Conservation (phyloP, 495 filamentous ascomycete genomes). For the Aspergillus egyptiacus region DNA sequence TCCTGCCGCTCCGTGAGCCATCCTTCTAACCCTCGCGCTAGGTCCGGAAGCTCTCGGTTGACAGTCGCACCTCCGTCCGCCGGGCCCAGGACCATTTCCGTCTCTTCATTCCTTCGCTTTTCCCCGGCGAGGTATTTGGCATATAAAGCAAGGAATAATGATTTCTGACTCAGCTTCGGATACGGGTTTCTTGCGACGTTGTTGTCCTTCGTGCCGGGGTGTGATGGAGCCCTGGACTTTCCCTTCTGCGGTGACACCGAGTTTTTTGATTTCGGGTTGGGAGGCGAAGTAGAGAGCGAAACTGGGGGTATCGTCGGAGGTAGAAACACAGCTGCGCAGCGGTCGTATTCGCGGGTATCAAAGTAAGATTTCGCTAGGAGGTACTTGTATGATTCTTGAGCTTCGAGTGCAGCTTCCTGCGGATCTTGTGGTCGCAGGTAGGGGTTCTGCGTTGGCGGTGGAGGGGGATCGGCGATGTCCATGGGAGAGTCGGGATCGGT, state of each 20-base stretch:
- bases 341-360: conserved; percentile 91
- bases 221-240: conserved; percentile 47
- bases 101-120: conserved; percentile 92
- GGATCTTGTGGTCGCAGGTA: conserved; percentile 49
- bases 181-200: conserved; percentile 32
- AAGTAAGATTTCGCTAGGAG: conserved; percentile 93
- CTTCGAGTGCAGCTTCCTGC: conserved; percentile 70
- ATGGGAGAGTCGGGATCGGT: conserved; percentile 55
- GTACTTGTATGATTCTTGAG: conserved; percentile 72
- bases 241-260: conserved; percentile 43
- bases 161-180: conserved; percentile 71
- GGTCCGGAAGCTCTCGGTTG: conserved; percentile 73
- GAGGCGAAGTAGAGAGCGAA: conserved; percentile 45
- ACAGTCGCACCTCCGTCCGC: conserved; percentile 74
- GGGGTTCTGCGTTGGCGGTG: conserved; percentile 43
- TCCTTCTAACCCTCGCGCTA: conserved; percentile 67
- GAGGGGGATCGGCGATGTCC: conserved; percentile 37
- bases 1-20: conserved; percentile 63
- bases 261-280: conserved; percentile 36
- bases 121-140: conserved; percentile 89
- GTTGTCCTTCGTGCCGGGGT: conserved; percentile 22
- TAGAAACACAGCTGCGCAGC: conserved; percentile 85
- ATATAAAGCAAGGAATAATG: conserved; percentile 88
- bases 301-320: conserved; percentile 64
- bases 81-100: conserved; percentile 95